Evolutionary conservation across 148 eudicot species (phyloP), one percentile per base, ranked within the genome.

Genomic region (Arctostaphylos glauca): DNA sequence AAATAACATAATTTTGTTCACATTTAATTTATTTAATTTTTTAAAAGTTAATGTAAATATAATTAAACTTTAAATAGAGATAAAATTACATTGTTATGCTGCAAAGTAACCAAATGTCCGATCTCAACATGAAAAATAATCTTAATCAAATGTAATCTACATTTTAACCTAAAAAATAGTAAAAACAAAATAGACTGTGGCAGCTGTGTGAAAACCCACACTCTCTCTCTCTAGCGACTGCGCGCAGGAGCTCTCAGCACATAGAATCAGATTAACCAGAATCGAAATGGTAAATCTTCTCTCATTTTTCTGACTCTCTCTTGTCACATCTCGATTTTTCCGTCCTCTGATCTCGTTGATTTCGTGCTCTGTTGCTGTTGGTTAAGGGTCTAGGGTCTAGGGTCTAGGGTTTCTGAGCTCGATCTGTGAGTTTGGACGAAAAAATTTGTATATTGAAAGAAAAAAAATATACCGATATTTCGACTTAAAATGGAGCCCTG

Each of bases 341-440:
- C 7, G 50, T 14, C 2, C 59, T 23, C 58, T 8, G 78, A 76
- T 76, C 78, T 76, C 78, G 0, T 48, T 21, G 6, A 47, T 74
- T 48, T 48, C 15, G 7, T 52, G 59, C 38, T 76, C 38, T 15
- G 9, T 76, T 50, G 23, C 53, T 47, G 4, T 73, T 9, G 43
- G 23, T 48, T 74, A n/a, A n/a, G n/a, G 58, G 59, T 12, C 59
- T 76, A 52, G 44, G 78, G 78, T 76, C n/a, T n/a, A n/a, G n/a
- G 58, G 59, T 12, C 59, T 76, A 52, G 44, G 78, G 78, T 76
- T 76, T 50, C 38, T 23, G 58, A 52, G 52, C 43, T 49, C 77
- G 55, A 76, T 76, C 78, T 75, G 78, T 75, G 48, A 48, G 19
- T 52, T 75, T 21, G 8, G 47, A 25, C 21, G 19, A 18, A 73